These are phyloP conservation scores for Pyrenochaeta sp. DNA, from an alignment of 2,329 filamentous ascomycete species.

Conservation along the genomic window DNA sequence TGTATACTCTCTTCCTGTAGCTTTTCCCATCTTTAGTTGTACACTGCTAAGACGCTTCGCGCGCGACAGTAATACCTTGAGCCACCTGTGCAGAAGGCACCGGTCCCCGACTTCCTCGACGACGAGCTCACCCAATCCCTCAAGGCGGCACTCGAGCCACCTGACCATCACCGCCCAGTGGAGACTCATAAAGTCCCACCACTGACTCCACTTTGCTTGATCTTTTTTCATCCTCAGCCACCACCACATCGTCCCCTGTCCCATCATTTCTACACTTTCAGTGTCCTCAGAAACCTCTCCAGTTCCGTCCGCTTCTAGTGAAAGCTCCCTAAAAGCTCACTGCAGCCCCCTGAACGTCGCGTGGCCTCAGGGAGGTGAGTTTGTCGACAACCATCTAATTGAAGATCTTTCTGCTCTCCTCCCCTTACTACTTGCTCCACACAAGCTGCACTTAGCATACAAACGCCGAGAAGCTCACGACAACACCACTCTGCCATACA, in stretches of 20 bases:
- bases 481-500: not conserved
- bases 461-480: not conserved
- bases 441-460: not conserved
- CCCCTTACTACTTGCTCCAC: not conserved
- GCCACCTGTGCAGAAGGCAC: conserved; percentile 25
- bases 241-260: conserved; percentile 4
- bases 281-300: conserved; percentile 5
- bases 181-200: conserved; percentile 16
- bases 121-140: conserved; percentile 15
- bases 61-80: conserved; percentile 41
- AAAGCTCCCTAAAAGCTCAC: conserved; percentile 1
- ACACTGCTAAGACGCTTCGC: conserved; percentile 29
- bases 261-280: conserved; percentile 6
- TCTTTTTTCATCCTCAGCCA: conserved; percentile 8
- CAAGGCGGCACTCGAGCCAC: conserved; percentile 20
- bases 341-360: conserved; percentile 5
- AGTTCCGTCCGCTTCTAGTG: conserved; percentile 4
- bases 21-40: conserved; percentile 4
- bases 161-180: conserved; percentile 18
- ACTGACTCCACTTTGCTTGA: conserved; percentile 15
- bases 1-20: conserved; percentile 2
- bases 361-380: not conserved
- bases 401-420: not conserved
- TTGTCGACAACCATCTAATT: not conserved
- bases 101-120: conserved; percentile 23